Evolutionary conservation across 2,329 filamentous ascomycete genomes (phyloP).

Genomic region (Aspergillus floridensis): DNA sequence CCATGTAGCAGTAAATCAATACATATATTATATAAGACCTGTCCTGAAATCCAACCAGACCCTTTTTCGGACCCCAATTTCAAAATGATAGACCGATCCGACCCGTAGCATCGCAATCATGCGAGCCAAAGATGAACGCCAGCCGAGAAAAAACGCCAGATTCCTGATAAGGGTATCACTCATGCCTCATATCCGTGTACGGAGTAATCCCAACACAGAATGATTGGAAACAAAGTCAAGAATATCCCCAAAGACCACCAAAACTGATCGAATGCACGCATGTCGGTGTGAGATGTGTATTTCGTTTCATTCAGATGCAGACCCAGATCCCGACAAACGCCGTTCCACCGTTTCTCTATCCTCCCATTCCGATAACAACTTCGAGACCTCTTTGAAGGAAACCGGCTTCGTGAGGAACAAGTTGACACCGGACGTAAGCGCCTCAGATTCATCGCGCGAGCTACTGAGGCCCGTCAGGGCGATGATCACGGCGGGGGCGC

Average conservation of each 20-base stretch:
- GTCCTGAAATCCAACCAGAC: background rate
- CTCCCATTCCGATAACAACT: conserved; percentile 38
- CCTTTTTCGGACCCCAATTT: background rate
- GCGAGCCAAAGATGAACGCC: background rate
- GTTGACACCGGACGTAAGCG: conserved; percentile 44
- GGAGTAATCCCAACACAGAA: conserved; percentile 10
- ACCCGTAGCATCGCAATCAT: background rate
- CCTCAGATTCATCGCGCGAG: conserved; percentile 44
- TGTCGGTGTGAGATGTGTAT: background rate
- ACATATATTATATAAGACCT: background rate
- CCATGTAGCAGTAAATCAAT: background rate
- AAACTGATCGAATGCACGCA: background rate
- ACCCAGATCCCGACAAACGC: background rate
- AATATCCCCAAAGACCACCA: background rate
- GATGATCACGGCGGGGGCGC: conserved; percentile 40
- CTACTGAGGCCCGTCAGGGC: conserved; percentile 47
- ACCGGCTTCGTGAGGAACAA: conserved; percentile 50
- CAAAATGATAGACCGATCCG: background rate
- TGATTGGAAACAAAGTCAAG: background rate
- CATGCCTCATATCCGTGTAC: conserved; percentile 14
- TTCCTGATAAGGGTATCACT: conserved; percentile 20
- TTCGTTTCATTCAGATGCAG: background rate
- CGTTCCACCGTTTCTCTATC: conserved; percentile 4
- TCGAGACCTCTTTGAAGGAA: conserved; percentile 43
- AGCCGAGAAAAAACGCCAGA: background rate